A percentile compares a stretch with the other conserved stretches of the same genome.
phyloP scores from a whole-genome alignment of 345 rosid genomes.

The Sapria himalayana region DNA sequence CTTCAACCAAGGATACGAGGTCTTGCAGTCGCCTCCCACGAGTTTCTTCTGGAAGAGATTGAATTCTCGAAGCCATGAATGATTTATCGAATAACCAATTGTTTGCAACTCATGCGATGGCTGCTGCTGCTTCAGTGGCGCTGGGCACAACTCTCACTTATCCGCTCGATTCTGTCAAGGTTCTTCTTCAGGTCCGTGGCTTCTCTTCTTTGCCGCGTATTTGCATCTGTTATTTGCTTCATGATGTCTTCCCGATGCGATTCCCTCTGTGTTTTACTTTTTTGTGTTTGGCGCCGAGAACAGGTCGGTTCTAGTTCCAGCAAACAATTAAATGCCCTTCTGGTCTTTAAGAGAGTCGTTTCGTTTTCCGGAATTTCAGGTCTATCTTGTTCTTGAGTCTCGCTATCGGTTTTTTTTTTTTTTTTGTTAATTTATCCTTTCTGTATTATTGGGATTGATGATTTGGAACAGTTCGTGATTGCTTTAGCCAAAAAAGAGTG shows the following conservation, averaged over 20 bases:
- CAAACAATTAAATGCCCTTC: slow-evolving; percentile 26
- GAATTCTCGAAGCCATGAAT: slow-evolving; percentile 7
- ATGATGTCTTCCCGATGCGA: background rate
- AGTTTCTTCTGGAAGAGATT: background rate
- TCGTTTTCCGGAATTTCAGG: slow-evolving; percentile 44
- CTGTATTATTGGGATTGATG: background rate
- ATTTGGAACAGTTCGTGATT: background rate
- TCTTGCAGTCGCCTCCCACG: too few relatives aligned
- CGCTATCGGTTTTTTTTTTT: background rate
- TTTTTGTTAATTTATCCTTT: background rate
- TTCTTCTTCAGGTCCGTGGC: slow-evolving; percentile 46
- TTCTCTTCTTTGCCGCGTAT: background rate
- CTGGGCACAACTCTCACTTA: slow-evolving; percentile 48
- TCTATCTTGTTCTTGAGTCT: slow-evolving; percentile 4
- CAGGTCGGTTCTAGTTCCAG: slow-evolving; percentile 72
- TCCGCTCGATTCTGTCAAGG: slow-evolving; percentile 73
- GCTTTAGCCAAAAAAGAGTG: too few relatives aligned
- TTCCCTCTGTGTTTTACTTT: background rate
- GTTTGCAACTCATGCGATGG: slow-evolving; percentile 58
- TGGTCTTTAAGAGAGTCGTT: slow-evolving; percentile 34
- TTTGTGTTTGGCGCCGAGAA: slow-evolving; percentile 4
- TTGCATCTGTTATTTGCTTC: background rate
- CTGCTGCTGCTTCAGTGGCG: slow-evolving; percentile 53
- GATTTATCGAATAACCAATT: slow-evolving; percentile 39
- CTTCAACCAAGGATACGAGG: too few relatives aligned